Conservation (phyloP, 1,284 basidiomycete genomes). For the Meira miltonrushii region DNA sequence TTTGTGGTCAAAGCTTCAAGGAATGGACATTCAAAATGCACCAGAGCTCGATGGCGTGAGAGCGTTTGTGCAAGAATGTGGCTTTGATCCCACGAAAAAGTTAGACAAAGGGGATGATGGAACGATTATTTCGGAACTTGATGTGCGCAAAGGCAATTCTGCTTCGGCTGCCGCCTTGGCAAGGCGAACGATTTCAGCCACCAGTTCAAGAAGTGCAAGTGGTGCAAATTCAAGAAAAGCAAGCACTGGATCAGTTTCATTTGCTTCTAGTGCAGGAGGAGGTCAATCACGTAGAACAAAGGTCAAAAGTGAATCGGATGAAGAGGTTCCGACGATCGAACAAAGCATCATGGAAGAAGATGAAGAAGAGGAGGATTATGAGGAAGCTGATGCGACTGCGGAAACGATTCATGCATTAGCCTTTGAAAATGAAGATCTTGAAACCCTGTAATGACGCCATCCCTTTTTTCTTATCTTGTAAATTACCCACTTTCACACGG, state of each 20-base stretch:
- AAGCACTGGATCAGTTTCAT: too few species aligned
- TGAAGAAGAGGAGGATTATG: constrained; percentile 8
- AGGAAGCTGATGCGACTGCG: neutral
- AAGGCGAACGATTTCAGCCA: neutral
- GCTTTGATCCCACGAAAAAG: neutral
- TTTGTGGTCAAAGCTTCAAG: constrained; percentile 6
- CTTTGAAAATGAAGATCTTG: too few species aligned
- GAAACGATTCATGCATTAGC: too few species aligned
- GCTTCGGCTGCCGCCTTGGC: neutral
- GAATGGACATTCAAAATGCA: neutral
- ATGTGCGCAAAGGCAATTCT: neutral
- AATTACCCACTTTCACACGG: too few species aligned
- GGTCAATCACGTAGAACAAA: neutral
- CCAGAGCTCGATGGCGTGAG: constrained; percentile 1
- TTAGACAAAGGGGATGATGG: constrained; percentile 7
- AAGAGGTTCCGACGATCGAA: neutral
- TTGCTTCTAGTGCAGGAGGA: neutral
- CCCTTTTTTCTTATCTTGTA: too few species aligned
- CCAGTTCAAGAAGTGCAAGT: neutral
- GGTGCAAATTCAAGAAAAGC: neutral
- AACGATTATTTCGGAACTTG: neutral
- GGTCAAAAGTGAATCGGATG: neutral
- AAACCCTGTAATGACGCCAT: too few species aligned
- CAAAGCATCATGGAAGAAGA: neutral
- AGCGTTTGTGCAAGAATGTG: constrained; percentile 4